phyloP scores from a whole-genome alignment of 140 eudicot genomes.

The Cichorium intybus region DNA sequence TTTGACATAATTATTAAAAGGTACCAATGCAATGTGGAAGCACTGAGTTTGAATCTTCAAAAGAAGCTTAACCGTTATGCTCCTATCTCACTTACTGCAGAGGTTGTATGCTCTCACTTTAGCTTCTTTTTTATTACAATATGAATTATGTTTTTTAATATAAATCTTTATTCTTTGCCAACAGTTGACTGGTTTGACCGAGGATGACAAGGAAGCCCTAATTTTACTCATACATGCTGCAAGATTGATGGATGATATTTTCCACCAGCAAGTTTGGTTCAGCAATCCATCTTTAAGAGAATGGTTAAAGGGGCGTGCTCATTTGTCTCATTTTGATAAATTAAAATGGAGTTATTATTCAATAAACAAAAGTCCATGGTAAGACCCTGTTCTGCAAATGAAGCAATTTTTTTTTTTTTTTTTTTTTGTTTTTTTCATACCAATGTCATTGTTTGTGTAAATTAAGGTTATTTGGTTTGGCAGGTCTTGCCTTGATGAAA shows the following conservation, averaged over 20 bases:
- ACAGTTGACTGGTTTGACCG: constrained; percentile 70
- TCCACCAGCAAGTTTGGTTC: constrained; percentile 77
- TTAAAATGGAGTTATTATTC: constrained; percentile 75
- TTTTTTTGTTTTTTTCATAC: no score
- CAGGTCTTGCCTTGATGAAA: constrained; percentile 93
- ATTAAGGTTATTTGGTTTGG: constrained; percentile 3
- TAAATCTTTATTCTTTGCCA: not conserved
- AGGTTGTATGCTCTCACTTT: constrained; percentile 48
- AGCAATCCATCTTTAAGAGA: constrained; percentile 79
- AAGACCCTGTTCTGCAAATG: constrained; percentile 20
- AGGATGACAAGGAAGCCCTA: constrained; percentile 76
- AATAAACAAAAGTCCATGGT: constrained; percentile 92
- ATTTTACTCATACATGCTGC: constrained; percentile 66
- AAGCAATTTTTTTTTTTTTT: not conserved
- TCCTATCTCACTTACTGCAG: constrained; percentile 65
- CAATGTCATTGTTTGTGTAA: no score
- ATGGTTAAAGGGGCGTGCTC: constrained; percentile 67
- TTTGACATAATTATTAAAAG: constrained; percentile 65
- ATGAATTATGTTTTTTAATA: not conserved
- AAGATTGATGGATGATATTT: constrained; percentile 68
- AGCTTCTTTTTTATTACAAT: constrained; percentile 9
- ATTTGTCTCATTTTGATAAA: constrained; percentile 55
- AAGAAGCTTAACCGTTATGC: constrained; percentile 83
- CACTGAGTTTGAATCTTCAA: constrained; percentile 60
- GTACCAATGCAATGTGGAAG: constrained; percentile 67